These are phyloP conservation scores for Candida chilensis DNA, from an alignment of 805 yeast genomes.

Conservation along the genomic window DNA sequence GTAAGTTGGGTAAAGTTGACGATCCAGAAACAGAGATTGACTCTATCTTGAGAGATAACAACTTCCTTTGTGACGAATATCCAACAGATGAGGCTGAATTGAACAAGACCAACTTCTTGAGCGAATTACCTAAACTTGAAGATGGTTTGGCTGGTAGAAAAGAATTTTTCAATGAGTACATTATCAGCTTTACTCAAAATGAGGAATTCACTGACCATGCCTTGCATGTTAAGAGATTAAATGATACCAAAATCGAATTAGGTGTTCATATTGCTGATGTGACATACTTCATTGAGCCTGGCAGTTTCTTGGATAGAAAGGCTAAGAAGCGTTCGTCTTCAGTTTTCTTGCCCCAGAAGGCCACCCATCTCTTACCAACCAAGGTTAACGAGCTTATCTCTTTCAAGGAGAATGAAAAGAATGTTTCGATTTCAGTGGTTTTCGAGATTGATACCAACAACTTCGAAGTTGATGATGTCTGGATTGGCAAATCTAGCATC, in stretches of 20 bases:
- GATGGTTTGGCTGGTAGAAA: constrained; percentile 33
- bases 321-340: constrained; percentile 86
- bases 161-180: constrained; percentile 49
- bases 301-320: constrained; percentile 75
- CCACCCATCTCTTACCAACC: constrained; percentile 59
- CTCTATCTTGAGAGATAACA: constrained; percentile 82
- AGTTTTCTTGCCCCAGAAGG: constrained; percentile 76
- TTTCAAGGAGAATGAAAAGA: constrained; percentile 48
- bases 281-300: constrained; percentile 60
- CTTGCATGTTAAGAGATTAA: constrained; percentile 60
- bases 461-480: constrained; percentile 65
- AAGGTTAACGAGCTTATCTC: constrained; percentile 52
- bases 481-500: constrained; percentile 66
- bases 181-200: constrained; percentile 53
- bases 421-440: constrained; percentile 67
- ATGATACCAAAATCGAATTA: constrained; percentile 58
- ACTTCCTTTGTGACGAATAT: constrained; percentile 75
- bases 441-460: constrained; percentile 70
- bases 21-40: constrained; percentile 75
- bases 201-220: constrained; percentile 67
- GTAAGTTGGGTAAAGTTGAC: constrained; percentile 75
- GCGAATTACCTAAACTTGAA: constrained; percentile 32
- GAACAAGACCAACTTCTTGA: constrained; percentile 11
- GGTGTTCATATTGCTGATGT: constrained; percentile 86
- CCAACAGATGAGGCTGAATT: constrained; percentile 28